Conservation (phyloP, 208 protist genomes). For the Trypanosomatidae sp. region DNA sequence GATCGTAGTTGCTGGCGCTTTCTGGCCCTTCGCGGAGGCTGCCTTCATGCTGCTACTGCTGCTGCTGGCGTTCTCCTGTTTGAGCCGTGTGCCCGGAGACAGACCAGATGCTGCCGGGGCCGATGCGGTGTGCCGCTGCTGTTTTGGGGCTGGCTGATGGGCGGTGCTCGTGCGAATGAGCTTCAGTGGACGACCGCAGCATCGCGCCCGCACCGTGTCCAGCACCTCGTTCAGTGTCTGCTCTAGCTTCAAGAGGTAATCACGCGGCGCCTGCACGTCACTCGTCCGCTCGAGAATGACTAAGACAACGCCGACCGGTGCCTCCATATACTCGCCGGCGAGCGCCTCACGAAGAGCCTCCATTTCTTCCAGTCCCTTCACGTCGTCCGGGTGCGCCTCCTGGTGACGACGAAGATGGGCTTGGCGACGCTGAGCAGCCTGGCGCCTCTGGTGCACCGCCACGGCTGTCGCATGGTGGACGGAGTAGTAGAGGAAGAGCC, state of each 20-base stretch:
- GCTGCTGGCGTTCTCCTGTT: conserved; percentile 8
- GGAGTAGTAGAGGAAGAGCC: conserved; percentile 34
- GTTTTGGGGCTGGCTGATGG: neutral
- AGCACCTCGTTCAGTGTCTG: conserved; percentile 33
- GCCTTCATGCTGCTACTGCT: neutral
- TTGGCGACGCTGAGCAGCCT: conserved; percentile 10
- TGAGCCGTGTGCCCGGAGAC: neutral
- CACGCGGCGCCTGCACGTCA: conserved; percentile 29
- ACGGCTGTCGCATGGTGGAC: conserved; percentile 20
- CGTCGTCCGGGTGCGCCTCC: conserved; percentile 20
- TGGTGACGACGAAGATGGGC: conserved; percentile 5
- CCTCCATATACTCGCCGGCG: conserved; percentile 3
- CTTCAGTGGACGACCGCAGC: conserved; percentile 35
- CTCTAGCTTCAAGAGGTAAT: conserved; percentile 39
- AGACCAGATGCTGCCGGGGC: neutral
- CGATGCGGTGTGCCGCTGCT: neutral
- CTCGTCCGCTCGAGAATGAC: conserved; percentile 49
- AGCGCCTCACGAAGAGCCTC: conserved; percentile 11
- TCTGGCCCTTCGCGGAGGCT: neutral
- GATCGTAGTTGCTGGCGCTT: neutral
- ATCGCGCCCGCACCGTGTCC: conserved; percentile 22
- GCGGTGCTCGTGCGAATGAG: conserved; percentile 12
- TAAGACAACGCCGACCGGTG: conserved; percentile 30
- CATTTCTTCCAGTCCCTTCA: conserved; percentile 14
- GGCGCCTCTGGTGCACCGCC: conserved; percentile 27